These are phyloP conservation scores for Cladosporium cucumerinum DNA, from an alignment of 2,329 filamentous ascomycete species.

Conservation along the genomic window DNA sequence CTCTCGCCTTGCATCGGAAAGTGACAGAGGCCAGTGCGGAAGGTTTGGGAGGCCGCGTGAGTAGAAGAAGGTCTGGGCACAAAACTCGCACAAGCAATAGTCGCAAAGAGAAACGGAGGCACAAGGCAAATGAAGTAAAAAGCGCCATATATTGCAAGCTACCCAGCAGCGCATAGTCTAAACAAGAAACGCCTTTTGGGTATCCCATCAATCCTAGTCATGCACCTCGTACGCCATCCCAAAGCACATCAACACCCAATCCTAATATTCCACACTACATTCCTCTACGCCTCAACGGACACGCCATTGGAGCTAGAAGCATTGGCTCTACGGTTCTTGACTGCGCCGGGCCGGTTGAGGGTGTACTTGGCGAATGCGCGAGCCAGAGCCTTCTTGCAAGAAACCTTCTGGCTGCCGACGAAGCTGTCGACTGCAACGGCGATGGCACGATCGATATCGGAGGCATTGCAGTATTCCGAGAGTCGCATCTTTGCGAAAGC, in stretches of 20 bases:
- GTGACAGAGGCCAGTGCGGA: background rate
- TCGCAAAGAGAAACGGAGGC: background rate
- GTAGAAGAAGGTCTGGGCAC: background rate
- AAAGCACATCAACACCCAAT: background rate
- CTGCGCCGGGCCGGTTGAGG: conserved; percentile 42
- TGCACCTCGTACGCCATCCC: background rate
- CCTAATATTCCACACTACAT: background rate
- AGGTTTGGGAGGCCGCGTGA: background rate
- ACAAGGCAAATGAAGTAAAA: background rate
- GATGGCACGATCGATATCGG: conserved; percentile 95
- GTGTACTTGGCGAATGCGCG: conserved; percentile 93
- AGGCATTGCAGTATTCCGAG: conserved; percentile 86
- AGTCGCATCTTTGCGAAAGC: conserved; percentile 96
- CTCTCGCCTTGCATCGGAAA: background rate
- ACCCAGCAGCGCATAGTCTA: background rate
- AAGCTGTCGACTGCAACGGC: conserved; percentile 96
- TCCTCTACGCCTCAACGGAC: conserved; percentile 6
- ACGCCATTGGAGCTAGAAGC: conserved; percentile 1
- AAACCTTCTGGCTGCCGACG: conserved; percentile 92
- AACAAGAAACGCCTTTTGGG: conserved; percentile 8
- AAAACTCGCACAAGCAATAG: background rate
- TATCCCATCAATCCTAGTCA: conserved; percentile 9
- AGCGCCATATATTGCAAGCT: background rate
- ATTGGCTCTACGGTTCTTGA: conserved; percentile 8
- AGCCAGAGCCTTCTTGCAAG: conserved; percentile 92